Evolutionary conservation across 352 stramenopile genomes (phyloP).

Genomic region (Pythium pyrilobum): DNA sequence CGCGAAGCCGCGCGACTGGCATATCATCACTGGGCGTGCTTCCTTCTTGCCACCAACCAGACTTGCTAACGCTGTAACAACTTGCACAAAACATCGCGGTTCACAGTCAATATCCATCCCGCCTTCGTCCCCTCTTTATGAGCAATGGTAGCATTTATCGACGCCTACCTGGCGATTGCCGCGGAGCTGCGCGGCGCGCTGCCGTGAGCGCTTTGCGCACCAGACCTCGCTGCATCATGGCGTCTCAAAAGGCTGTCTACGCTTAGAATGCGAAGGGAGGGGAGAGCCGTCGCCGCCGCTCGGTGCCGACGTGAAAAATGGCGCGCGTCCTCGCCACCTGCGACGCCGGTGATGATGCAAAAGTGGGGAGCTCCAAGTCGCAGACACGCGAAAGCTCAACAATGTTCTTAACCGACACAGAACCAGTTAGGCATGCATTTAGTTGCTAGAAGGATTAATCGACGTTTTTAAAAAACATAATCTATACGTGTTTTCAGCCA

Average conservation of each 20-base stretch:
- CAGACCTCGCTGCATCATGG: conserved; percentile 11
- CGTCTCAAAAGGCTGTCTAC: neutral
- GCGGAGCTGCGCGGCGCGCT: neutral
- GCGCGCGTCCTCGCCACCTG: conserved; percentile 7
- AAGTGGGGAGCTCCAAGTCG: neutral
- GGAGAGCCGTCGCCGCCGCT: neutral
- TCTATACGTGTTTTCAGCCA: neutral
- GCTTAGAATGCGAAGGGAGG: neutral
- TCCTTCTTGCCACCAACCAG: too few species aligned
- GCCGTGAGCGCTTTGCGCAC: neutral
- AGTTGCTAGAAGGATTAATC: too few species aligned
- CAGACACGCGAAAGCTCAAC: neutral
- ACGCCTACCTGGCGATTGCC: neutral
- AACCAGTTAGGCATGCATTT: neutral
- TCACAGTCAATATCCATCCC: too few species aligned
- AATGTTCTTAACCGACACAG: neutral
- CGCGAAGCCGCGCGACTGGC: conserved; percentile 8
- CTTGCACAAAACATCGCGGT: too few species aligned
- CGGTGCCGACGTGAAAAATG: conserved; percentile 14
- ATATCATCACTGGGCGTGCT: too few species aligned
- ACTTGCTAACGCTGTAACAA: neutral
- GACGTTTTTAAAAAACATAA: neutral
- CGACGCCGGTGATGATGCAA: conserved; percentile 12
- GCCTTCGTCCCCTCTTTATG: too few species aligned
- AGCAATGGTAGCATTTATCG: neutral